Evolutionary conservation across 331 rosid species (phyloP).

Genomic region (Prunus yedoensis): DNA sequence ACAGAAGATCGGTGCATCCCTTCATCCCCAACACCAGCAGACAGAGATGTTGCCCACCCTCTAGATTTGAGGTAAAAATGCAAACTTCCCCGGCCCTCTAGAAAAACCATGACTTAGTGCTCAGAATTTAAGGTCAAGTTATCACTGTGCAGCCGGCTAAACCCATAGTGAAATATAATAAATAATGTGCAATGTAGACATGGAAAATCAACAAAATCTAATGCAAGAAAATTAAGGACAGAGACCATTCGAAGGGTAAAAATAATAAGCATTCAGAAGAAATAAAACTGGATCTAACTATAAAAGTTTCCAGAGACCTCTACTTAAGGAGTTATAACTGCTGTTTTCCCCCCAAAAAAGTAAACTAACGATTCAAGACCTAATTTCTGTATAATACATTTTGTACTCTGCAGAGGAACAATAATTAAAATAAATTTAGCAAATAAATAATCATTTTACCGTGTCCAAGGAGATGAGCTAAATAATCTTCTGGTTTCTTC

Average conservation of each 20-base stretch:
- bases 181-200: background rate
- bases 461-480: constrained; percentile 93
- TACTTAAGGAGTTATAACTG: background rate
- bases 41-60: constrained; percentile 91
- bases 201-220: background rate
- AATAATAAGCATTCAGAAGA: background rate
- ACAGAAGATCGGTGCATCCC: constrained; percentile 73
- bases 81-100: constrained; percentile 99
- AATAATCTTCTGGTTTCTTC: constrained; percentile 91
- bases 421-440: background rate
- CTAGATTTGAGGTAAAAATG: constrained; percentile 69
- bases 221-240: background rate
- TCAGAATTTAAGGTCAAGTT: constrained; percentile 30
- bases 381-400: no score
- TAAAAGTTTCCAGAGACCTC: background rate
- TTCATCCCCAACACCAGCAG: constrained; percentile 91
- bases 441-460: constrained; percentile 49
- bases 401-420: background rate
- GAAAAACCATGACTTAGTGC: constrained; percentile 32
- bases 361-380: background rate
- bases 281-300: background rate
- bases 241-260: background rate
- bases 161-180: background rate
- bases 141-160: background rate
- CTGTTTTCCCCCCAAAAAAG: background rate